Base-by-base conservation (phyloP, 257 asterid genomes). In the Knoxia roxburghii region DNA sequence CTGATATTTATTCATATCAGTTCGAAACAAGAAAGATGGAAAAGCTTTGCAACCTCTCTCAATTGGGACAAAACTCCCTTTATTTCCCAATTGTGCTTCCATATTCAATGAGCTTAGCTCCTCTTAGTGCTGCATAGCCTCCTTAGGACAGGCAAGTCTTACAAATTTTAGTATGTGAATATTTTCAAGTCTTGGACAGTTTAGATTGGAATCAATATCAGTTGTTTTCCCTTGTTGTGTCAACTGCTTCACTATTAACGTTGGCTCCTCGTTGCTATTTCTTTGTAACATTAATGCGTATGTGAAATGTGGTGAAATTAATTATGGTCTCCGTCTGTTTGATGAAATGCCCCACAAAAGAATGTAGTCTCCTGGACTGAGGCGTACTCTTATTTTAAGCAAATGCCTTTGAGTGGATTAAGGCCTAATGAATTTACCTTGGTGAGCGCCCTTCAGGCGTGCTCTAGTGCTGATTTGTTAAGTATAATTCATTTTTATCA, bases 291-390 rank as follows among this genome's bases (percentile, higher is more conserved):
- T 88, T 29, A 79, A 71, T 56, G 77, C 84, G 0, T 88, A 84
- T 61, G 82, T 81, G 30, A 88, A 82, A 80, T 77, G 86, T 4
- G 83, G 89, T n/a, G 83, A 79, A 26, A 68, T 76, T 1, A 33
- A 11, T 5, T 58, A 41, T 1, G 87, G 81, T 18, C 76, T 59
- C 74, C 81, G 73, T 35, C 46, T 88, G 94, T 84, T 88, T 27
- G 91, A 84, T 1, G 91, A 84, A 84, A 84, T 88, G 91, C 82
- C 91, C 6, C n/a, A n/a, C 79, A 70, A 7, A 84, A 62, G 75
- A 88, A 88, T 50, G 86, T 88, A 1, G 87, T 86, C 20, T 82
- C 91, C 1, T 88, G 94, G 96, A 86, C 96, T 2, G 82, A 85
- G n/a, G 87, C 90, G 2, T 58, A 85, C 41, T 80, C 84, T 24